Evolutionary conservation across 139 green algal species (phyloP), one percentile per base, ranked within the genome.

Genomic region (Chlorella vulgaris): DNA sequence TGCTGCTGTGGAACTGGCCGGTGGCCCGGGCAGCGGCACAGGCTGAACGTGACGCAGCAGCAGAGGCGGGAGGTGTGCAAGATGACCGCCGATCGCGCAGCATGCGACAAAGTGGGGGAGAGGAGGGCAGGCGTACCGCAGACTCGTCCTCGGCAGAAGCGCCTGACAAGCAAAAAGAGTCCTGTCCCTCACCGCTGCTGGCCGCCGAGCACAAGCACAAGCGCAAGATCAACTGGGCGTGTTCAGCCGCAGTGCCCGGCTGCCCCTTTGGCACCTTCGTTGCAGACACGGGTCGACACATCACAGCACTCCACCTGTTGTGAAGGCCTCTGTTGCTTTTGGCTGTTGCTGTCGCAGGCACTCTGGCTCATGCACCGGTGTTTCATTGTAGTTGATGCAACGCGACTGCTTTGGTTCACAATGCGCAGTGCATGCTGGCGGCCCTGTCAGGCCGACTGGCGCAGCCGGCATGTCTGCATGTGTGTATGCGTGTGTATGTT

Each of bases 1-100:
- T 89, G 42, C 55, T 84, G 50, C 40, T 88, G 18, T 89, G 85
- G 85, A 80, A 88, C 39, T 88, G 76, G 55, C 55, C 5, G 55
- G 18, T 28, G 55, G 55, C 55, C 18, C 21, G 68, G 13, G 76
- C 29, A 29, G 40, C 51, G 2, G 36, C 26, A 63, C 66, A 36
- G 65, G 75, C 75, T n/a, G n/a, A n/a, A n/a, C n/a, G n/a, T n/a
- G n/a, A n/a, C n/a, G n/a, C n/a, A 13, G 60, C 55, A 79, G 73
- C 22, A 51, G 65, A 73, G 81, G 68, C 24, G 15, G 40, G 7
- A 40, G 74, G 31, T 21, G 47, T 35, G n/a, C 33, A 51, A 76
- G 65, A 15, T 7, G 39, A 33, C 7, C 7, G 15, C 21, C 15
- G 15, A 31, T 33, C 26, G 7, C 7, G 15, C 60, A 68, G 24